phyloP scores from a whole-genome alignment of 495 filamentous ascomycete species.

The Penicillium malachiteum region DNA sequence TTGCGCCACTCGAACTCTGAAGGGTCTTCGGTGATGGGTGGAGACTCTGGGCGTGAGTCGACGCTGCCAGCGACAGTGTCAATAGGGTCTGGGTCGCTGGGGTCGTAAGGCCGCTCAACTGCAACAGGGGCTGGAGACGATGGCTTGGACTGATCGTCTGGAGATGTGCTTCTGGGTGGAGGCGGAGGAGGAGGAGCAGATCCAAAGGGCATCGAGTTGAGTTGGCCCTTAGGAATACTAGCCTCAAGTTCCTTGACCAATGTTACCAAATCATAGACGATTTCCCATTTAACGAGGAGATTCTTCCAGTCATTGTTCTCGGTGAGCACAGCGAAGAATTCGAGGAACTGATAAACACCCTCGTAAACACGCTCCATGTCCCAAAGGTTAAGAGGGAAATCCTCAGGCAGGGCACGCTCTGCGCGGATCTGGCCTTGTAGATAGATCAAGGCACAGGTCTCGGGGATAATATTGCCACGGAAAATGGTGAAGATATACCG shows the following conservation, averaged over 20 bases:
- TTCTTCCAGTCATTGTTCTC: slow-evolving; percentile 67
- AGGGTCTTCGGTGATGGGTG: slow-evolving; percentile 72
- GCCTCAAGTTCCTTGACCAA: slow-evolving; percentile 82
- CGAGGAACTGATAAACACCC: slow-evolving; percentile 87
- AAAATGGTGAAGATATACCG: slow-evolving; percentile 91
- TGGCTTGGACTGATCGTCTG: slow-evolving; percentile 26
- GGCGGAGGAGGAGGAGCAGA: slow-evolving; percentile 26
- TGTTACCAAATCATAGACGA: slow-evolving; percentile 77
- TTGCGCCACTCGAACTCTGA: slow-evolving; percentile 91
- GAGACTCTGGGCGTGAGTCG: slow-evolving; percentile 53
- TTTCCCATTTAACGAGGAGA: slow-evolving; percentile 85
- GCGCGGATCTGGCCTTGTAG: slow-evolving; percentile 84
- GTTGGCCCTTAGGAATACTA: slow-evolving; percentile 72
- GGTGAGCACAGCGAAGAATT: slow-evolving; percentile 89
- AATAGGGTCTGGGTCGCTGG: slow-evolving; percentile 48
- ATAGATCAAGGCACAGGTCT: slow-evolving; percentile 88
- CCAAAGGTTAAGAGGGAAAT: slow-evolving; percentile 93
- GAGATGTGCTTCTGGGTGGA: slow-evolving; percentile 27
- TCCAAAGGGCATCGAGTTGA: slow-evolving; percentile 46
- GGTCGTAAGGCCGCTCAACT: slow-evolving; percentile 58
- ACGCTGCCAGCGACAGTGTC: slow-evolving; percentile 36
- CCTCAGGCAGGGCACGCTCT: slow-evolving; percentile 63
- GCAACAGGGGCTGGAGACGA: slow-evolving; percentile 43
- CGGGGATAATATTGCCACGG: slow-evolving; percentile 84
- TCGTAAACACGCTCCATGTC: slow-evolving; percentile 92